These are phyloP conservation scores for Penicillium fuscoglaucum DNA, from an alignment of 2,329 filamentous ascomycete species.

Conservation along the genomic window DNA sequence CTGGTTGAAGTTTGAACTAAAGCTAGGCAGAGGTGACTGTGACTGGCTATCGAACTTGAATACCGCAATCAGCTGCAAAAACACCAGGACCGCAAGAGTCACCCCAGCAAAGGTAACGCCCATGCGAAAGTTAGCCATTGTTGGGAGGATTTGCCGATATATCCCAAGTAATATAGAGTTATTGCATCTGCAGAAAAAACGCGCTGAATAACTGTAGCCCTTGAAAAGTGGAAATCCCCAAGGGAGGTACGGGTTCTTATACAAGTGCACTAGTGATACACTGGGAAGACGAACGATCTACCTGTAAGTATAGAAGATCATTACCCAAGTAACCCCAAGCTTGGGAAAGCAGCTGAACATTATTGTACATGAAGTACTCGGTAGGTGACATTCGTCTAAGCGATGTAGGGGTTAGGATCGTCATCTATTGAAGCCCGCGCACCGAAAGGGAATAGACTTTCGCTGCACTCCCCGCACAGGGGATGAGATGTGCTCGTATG, in stretches of 20 bases:
- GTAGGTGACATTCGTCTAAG: conserved; percentile 19
- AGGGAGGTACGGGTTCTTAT: conserved; percentile 10
- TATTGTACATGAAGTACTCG: not conserved
- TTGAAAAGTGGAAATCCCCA: not conserved
- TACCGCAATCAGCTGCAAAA: conserved; percentile 35
- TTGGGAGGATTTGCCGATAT: conserved; percentile 3
- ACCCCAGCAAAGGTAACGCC: conserved; percentile 29
- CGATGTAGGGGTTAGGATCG: conserved; percentile 17
- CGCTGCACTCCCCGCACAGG: conserved; percentile 13
- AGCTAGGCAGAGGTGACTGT: conserved; percentile 16
- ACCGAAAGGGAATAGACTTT: conserved; percentile 17
- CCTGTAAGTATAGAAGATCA: conserved; percentile 13
- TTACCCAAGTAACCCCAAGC: conserved; percentile 1
- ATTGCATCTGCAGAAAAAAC: conserved; percentile 6
- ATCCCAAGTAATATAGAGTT: conserved; percentile 2
- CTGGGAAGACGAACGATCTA: not conserved
- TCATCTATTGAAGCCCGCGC: conserved; percentile 15
- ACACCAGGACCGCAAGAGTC: conserved; percentile 30
- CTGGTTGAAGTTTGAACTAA: conserved; percentile 20
- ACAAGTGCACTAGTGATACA: not conserved
- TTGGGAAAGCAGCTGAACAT: conserved; percentile 7
- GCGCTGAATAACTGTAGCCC: not conserved
- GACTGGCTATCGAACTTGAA: conserved; percentile 20
- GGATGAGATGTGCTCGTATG: conserved; percentile 3
- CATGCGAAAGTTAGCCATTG: conserved; percentile 34